Evolutionary conservation across 2,329 filamentous ascomycete genomes (phyloP).

Genomic region (Tolypocladium tundrense): DNA sequence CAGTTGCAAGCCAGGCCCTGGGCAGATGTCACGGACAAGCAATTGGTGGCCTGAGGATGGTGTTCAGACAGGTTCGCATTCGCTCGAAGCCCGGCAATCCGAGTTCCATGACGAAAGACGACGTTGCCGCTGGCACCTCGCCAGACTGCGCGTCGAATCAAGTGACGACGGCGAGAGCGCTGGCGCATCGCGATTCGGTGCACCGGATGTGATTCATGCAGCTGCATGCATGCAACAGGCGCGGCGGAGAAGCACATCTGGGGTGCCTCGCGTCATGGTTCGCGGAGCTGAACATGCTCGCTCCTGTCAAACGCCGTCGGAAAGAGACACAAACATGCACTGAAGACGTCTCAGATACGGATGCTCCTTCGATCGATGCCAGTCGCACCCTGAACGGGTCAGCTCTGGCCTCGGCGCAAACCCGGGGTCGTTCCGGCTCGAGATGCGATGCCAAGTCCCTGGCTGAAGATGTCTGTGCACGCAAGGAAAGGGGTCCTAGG

Average conservation of each 20-base stretch:
- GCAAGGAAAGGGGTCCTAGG: too few relatives aligned
- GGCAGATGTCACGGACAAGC: too few relatives aligned
- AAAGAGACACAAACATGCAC: background rate
- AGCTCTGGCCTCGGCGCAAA: background rate
- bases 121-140: background rate
- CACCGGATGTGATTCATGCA: background rate
- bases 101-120: background rate
- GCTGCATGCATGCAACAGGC: conserved; percentile 3
- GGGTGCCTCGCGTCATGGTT: background rate
- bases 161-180: background rate
- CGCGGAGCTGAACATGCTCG: background rate
- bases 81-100: background rate
- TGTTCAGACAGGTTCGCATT: background rate
- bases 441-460: background rate
- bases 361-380: too few relatives aligned
- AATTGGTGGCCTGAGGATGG: background rate
- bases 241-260: background rate
- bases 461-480: too few relatives aligned
- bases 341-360: background rate
- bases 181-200: background rate
- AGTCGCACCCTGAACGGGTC: too few relatives aligned
- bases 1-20: background rate
- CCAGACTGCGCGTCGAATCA: background rate
- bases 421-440: background rate
- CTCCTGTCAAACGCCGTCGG: background rate